Evolutionary conservation across 768 basidiomycete species (phyloP).

Genomic region (Roridomyces roridus): DNA sequence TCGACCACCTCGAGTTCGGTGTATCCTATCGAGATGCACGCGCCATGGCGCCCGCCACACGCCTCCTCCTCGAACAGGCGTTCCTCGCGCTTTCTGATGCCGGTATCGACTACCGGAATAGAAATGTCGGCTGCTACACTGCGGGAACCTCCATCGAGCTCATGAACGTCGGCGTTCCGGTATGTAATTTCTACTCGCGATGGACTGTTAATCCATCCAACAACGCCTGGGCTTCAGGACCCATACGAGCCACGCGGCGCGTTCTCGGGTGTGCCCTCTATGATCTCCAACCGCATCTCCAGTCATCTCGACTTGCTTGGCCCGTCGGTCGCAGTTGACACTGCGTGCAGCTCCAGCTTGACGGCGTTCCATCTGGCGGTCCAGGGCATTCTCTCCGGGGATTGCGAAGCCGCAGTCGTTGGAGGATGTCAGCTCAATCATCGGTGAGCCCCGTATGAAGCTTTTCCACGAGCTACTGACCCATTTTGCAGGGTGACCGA

Average conservation of each 20-base stretch:
- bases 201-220: too few species aligned
- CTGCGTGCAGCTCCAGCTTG: slow-evolving; percentile 53
- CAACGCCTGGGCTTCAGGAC: too few species aligned
- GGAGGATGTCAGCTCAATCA: slow-evolving; percentile 48
- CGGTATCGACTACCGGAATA: too few species aligned
- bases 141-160: too few species aligned
- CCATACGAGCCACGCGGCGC: slow-evolving; percentile 38
- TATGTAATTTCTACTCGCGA: too few species aligned
- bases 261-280: slow-evolving; percentile 39
- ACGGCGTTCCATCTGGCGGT: slow-evolving; percentile 55
- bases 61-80: too few species aligned
- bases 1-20: too few species aligned
- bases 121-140: too few species aligned
- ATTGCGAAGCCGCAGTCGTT: slow-evolving; percentile 54
- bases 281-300: slow-evolving; percentile 47
- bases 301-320: slow-evolving; percentile 48
- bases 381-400: slow-evolving; percentile 46
- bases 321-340: slow-evolving; percentile 55
- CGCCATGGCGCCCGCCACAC: too few species aligned
- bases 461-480: not conserved
- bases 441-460: slow-evolving; percentile 31
- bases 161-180: too few species aligned
- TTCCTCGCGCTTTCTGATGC: too few species aligned
- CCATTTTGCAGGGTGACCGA: slow-evolving; percentile 39
- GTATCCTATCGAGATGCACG: too few species aligned